Evolutionary conservation across 1,139 yeast species (phyloP).

Genomic region (Scheffersomyces titani): DNA sequence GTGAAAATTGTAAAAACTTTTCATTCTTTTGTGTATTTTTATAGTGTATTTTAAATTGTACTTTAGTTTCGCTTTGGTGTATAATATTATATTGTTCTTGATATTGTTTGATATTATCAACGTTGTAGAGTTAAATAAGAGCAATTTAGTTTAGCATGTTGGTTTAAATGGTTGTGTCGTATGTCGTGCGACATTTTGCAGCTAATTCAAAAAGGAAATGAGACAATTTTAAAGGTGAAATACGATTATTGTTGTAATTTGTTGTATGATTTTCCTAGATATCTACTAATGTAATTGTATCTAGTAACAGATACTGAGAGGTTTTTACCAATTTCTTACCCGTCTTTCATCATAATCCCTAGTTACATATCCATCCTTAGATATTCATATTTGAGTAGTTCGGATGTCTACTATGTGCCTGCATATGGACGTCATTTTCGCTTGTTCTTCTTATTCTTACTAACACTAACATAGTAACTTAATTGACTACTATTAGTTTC

Average conservation of each 20-base stretch:
- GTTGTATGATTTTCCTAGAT: too few relatives aligned
- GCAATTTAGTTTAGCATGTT: too few relatives aligned
- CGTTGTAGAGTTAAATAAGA: neutral
- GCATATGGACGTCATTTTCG: neutral
- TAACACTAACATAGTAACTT: neutral
- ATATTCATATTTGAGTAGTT: neutral
- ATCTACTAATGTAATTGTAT: too few relatives aligned
- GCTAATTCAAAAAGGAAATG: neutral
- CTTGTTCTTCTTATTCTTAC: neutral
- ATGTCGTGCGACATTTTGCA: neutral
- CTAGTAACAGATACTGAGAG: too few relatives aligned
- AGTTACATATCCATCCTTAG: neutral
- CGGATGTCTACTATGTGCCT: neutral
- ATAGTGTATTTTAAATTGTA: slow-evolving; percentile 8
- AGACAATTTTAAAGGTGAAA: neutral
- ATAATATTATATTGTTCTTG: neutral
- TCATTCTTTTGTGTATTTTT: slow-evolving; percentile 1
- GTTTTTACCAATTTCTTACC: too few relatives aligned
- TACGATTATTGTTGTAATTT: too few relatives aligned
- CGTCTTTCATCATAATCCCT: neutral
- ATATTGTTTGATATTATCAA: neutral
- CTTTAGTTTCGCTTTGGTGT: slow-evolving; percentile 2
- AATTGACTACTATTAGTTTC: neutral
- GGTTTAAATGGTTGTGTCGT: neutral
- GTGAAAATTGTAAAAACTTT: neutral